Base-by-base conservation (phyloP, 371 early-diverging fungal species). In the Gilbertella persicaria region DNA sequence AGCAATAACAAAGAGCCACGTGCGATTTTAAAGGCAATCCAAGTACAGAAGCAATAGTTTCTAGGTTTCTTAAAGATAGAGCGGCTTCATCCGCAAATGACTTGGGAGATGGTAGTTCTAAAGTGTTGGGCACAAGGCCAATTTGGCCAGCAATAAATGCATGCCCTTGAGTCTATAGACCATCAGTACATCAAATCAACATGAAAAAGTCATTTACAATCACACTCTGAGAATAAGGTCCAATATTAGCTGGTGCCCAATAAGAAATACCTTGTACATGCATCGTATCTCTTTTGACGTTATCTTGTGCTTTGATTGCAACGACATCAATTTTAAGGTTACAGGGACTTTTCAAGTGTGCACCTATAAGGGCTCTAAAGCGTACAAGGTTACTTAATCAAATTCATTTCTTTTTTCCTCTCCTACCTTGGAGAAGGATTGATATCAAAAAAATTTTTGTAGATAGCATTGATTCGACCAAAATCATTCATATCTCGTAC, bases 181-280 rank as follows among this genome's bases (percentile, higher is more conserved):
- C n/a, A n/a, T n/a, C n/a, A n/a, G n/a, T n/a, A n/a, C n/a, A n/a
- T n/a, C n/a, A n/a, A n/a, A n/a, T n/a, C n/a, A n/a, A n/a, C n/a
- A n/a, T n/a, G n/a, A n/a, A n/a, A n/a, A n/a, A n/a, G n/a, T n/a
- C n/a, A n/a, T 68, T 33, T 69, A 84, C 88, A 65, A 73, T 68
- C 2, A 75, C 75, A 5, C 82, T 71, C 62, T 89, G 89, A 14
- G 85, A 85, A 62, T 89, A 89, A 12, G 89, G 89, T 5, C 91
- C 91, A 51, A 91, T 88, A 58, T 91, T 91, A 37, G 91, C 89
- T 13, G 90, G 87, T 5, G 92, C 92, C 92, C 92, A 92, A 64
- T 92, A 92, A 4, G 90, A 90, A 17, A 90, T 76, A 13, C 87
- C 78, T 59, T 92, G 91, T 5, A 92, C 89, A 63, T 92, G 92